Base-by-base conservation (phyloP, 1,139 yeast genomes). In the Pichia sp. region DNA sequence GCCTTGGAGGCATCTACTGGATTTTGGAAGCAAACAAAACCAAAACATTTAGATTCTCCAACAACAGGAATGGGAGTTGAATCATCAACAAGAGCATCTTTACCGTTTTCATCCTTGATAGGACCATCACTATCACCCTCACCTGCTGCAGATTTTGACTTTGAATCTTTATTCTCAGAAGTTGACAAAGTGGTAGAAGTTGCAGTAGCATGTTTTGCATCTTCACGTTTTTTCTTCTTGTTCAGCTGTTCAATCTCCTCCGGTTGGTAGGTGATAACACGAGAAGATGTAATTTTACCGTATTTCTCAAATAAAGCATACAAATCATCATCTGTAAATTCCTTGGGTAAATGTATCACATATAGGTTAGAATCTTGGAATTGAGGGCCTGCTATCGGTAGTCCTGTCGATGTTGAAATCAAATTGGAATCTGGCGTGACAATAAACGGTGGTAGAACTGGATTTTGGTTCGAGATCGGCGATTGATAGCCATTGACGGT, bases 311-410 rank as follows among this genome's bases (percentile, higher is more conserved):
- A 73, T 7, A 68, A 41, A 2, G 58, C 53, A 16, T 57, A 51
- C 34, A 73, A 57, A 18, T 63, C 64, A 2, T 62, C 59, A 52
- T 71, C 75, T 28, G 70, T 72, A 49, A 77, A 74, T 6, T 70
- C 57, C 5, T 70, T 61, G 0, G 85, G 77, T 39, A 82, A 67
- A 58, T 79, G 79, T 53, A 75, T 79, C 21, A 82, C 79, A 60
- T 81, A 82, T 44, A 82, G 70, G 61, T 82, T 82, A 2, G 85
- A 78, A 60, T 80, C 85, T 63, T 82, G 87, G 47, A 63, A 63
- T 58, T 67, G 62, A 34, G 72, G 73, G 3, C 74, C 70, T 16
- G 74, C 70, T 21, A 68, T 54, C 23, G 74, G 70, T 21, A 67
- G 55, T 2, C 66, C 67, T 3, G 65, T 57, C 7, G 60, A 44